A percentile compares a stretch with the other conserved stretches of the same genome.
Conservation (phyloP, 1,284 basidiomycete genomes). For the Tetrapyrgos nigripes region DNA sequence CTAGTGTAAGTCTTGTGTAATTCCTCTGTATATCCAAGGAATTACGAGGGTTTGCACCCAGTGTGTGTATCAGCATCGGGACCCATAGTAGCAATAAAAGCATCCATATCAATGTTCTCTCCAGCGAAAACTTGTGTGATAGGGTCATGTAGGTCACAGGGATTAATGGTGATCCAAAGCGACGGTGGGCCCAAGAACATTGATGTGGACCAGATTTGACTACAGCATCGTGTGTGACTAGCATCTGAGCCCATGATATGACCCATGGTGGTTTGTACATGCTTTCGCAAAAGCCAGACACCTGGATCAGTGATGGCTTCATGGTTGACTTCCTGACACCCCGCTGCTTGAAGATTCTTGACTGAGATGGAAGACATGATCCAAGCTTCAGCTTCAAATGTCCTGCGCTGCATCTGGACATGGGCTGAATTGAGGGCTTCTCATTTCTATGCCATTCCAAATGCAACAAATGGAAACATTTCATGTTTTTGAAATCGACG, state of each 20-base stretch:
- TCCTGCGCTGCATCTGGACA: slow-evolving; percentile 20
- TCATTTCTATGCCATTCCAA: slow-evolving; percentile 21
- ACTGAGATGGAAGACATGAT: slow-evolving; percentile 15
- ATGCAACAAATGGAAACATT: slow-evolving; percentile 21
- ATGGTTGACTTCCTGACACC: slow-evolving; percentile 20
- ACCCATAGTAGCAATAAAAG: slow-evolving; percentile 31
- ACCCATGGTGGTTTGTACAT: slow-evolving; percentile 18
- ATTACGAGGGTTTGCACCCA: no score
- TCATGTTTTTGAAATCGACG: slow-evolving; percentile 15
- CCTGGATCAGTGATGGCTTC: slow-evolving; percentile 8
- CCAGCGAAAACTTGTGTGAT: slow-evolving; percentile 46
- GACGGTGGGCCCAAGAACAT: slow-evolving; percentile 20
- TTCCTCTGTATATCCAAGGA: no score
- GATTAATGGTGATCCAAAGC: slow-evolving; percentile 43
- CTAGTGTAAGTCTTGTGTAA: no score
- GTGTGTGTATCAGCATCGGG: slow-evolving; percentile 30
- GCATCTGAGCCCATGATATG: slow-evolving; percentile 30
- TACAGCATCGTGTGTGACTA: no score
- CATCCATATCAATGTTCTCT: slow-evolving; percentile 43
- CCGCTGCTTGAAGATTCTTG: slow-evolving; percentile 20
- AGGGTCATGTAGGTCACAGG: no score
- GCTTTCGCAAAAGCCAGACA: slow-evolving; percentile 10
- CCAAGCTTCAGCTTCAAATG: slow-evolving; percentile 20
- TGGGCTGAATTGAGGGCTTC: slow-evolving; percentile 18
- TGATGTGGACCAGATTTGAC: slow-evolving; percentile 26